A percentile compares a stretch with the other conserved stretches of the same genome.
phyloP scores from a whole-genome alignment of 345 rosid genomes.

The Mangifera indica region DNA sequence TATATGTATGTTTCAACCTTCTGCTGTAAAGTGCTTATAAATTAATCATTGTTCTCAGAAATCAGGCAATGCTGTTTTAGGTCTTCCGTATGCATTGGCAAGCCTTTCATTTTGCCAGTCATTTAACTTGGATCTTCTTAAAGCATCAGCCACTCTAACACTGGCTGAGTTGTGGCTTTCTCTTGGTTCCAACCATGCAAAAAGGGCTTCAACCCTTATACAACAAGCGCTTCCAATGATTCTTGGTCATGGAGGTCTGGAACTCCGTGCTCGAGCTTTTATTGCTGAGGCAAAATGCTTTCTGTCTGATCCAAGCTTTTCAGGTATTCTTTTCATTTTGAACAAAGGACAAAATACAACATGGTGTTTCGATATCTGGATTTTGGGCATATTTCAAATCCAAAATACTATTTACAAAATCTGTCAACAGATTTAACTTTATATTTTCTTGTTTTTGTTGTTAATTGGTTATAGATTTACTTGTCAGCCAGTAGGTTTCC shows the following conservation, averaged over 20 bases:
- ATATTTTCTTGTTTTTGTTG: background rate
- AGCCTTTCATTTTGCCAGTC: constrained; percentile 94
- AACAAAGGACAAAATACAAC: background rate
- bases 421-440: background rate
- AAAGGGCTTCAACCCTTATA: constrained; percentile 66
- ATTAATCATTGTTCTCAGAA: constrained; percentile 46
- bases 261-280: constrained; percentile 85
- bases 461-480: background rate
- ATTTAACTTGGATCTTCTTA: constrained; percentile 93
- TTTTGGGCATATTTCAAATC: background rate
- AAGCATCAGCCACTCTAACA: constrained; percentile 88
- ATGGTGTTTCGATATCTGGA: background rate
- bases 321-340: constrained; percentile 47
- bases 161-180: constrained; percentile 92
- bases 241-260: constrained; percentile 96
- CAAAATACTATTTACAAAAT: background rate
- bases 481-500: background rate
- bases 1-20: background rate
- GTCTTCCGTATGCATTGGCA: constrained; percentile 91
- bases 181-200: constrained; percentile 79
- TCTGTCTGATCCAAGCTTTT: constrained; percentile 75
- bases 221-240: constrained; percentile 82
- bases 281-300: constrained; percentile 89
- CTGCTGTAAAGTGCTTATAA: background rate
- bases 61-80: constrained; percentile 93